Conservation (phyloP, 1,139 yeast genomes). For the Taphrina communis region DNA sequence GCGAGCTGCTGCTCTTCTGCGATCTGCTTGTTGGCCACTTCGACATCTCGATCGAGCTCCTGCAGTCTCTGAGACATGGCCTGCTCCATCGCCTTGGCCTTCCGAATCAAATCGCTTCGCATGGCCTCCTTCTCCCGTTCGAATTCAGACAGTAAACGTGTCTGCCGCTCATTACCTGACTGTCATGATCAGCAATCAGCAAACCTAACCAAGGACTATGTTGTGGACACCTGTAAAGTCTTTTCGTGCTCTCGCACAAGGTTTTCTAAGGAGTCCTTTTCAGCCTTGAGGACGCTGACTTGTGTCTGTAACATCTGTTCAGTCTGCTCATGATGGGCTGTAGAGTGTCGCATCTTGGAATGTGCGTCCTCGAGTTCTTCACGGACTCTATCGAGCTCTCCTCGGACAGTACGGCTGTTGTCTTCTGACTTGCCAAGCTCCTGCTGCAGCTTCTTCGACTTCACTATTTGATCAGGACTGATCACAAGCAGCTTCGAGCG, state of each 20-base stretch:
- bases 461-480: neutral
- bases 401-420: neutral
- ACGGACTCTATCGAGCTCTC: neutral
- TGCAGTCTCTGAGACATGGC: slow-evolving; percentile 4
- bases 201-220: neutral
- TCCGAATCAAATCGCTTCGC: neutral
- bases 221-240: neutral
- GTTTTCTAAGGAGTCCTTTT: neutral
- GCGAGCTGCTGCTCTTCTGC: neutral
- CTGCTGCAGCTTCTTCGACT: neutral
- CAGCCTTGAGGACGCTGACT: slow-evolving; percentile 17
- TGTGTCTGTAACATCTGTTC: slow-evolving; percentile 1
- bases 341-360: slow-evolving; percentile 2
- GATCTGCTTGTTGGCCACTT: neutral
- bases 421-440: neutral
- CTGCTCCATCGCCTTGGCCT: neutral
- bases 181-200: slow-evolving; percentile 1
- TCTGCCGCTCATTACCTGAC: neutral
- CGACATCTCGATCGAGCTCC: neutral
- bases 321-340: slow-evolving; percentile 9
- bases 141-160: neutral
- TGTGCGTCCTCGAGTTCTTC: neutral
- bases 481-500: neutral
- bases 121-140: neutral
- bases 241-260: slow-evolving; percentile 4